Percentiles rank a stretch among this genome's conserved stretches.
Conservation (phyloP, 257 asterid genomes). For the Scutellaria baicalensis region DNA sequence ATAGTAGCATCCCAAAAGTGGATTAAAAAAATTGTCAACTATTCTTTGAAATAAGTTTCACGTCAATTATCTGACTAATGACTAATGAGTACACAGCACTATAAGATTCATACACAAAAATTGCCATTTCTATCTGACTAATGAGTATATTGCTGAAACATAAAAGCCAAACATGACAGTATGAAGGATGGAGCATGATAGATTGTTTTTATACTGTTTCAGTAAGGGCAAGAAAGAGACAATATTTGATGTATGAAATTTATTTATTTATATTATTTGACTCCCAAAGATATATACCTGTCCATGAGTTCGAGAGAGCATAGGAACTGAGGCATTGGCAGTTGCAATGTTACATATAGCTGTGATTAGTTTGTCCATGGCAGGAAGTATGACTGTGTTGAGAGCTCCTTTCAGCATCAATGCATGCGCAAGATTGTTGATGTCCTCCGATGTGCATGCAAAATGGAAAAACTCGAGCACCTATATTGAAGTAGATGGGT, state of each 20-base stretch:
- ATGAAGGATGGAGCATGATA: not conserved
- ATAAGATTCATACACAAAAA: no score
- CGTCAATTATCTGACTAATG: not conserved
- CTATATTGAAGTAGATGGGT: slow-evolving; percentile 15
- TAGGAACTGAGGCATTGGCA: slow-evolving; percentile 36
- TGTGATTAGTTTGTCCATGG: slow-evolving; percentile 37
- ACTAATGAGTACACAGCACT: no score
- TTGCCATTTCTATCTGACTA: not conserved
- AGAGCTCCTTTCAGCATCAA: slow-evolving; percentile 50
- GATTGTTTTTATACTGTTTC: not conserved
- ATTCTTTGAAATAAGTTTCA: not conserved
- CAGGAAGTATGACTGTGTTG: slow-evolving; percentile 29
- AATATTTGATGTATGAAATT: not conserved
- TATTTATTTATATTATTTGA: not conserved
- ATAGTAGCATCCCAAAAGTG: not conserved
- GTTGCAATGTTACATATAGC: slow-evolving; percentile 33
- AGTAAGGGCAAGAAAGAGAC: not conserved
- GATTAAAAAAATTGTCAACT: not conserved
- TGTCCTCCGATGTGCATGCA: slow-evolving; percentile 52
- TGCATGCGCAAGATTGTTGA: slow-evolving; percentile 47
- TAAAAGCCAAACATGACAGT: not conserved
- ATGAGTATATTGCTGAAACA: not conserved
- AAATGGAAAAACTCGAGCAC: slow-evolving; percentile 55
- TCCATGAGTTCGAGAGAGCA: slow-evolving; percentile 62
- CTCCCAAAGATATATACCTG: slow-evolving; percentile 27